Base-by-base conservation (phyloP, 257 asterid genomes). In the Vinca minor region DNA sequence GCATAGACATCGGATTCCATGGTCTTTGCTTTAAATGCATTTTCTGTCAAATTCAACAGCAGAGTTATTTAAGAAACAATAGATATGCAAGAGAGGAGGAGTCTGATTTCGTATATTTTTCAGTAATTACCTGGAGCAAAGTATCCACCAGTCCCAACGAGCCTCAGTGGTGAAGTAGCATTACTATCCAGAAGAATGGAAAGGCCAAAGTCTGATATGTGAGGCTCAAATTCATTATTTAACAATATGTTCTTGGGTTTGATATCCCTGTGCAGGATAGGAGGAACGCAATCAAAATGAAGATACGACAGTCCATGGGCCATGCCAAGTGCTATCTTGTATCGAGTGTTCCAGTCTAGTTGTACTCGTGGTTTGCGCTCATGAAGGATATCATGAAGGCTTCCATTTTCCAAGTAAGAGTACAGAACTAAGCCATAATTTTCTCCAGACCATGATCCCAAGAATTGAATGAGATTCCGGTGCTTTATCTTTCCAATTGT, bases 251-350 rank as follows among this genome's bases (percentile, higher is more conserved):
- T 89, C 84, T 74, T 84, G 15, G 96, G 94, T 69, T 89, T 89
- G 70, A 89, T 84, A 54, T 89, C 95, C 21, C 82, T 82, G 68
- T 89, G 96, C 11, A 89, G 67, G 49, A 89, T 84, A 28, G 86
- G 71, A 62, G 96, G 96, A 77, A 68, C 79, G 45, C 96, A 83
- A 74, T 89, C 96, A 47, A 79, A 89, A 67, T 89, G 96, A 65
- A 89, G 91, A 79, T 89, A 89, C 4, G 83, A 73, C 47, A 89
- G 73, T 36, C 91, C 96, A 29, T 89, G 89, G 29, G 96, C 95
- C 8, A 74, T 81, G 26, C 95, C 96, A 12, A 84, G 71, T 23
- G 95, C 96, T 62, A 86, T 84, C 62, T 72, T 81, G 66, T 65
- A 80, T 59, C 96, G 84, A n/a, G 63, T 50, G 1, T 66, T 69